A percentile compares a stretch with the other conserved stretches of the same genome.
Conservation (phyloP, 257 asterid genomes). For the Ilex aquifolium region DNA sequence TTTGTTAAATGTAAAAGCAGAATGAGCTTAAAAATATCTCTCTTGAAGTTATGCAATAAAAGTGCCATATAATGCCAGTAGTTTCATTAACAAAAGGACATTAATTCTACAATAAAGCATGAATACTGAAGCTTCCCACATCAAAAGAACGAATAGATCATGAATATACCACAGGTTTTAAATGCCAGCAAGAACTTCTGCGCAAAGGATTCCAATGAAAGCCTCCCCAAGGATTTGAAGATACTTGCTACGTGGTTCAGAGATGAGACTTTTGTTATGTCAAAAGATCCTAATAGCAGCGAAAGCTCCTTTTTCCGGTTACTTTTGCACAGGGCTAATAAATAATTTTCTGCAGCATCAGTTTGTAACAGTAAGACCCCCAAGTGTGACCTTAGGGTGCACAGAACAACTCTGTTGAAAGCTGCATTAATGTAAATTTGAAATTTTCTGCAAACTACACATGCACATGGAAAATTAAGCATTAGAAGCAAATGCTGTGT, state of each 20-base stretch:
- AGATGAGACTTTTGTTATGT: slow-evolving; percentile 56
- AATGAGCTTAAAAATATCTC: too few species aligned
- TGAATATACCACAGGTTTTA: slow-evolving; percentile 52
- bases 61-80: too few species aligned
- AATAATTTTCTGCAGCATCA: slow-evolving; percentile 52
- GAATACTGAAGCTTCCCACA: neutral
- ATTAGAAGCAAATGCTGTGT: neutral
- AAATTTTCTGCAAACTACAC: too few species aligned
- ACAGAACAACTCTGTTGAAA: too few species aligned
- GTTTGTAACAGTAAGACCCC: slow-evolving; percentile 6
- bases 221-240: slow-evolving; percentile 72
- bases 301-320: slow-evolving; percentile 44
- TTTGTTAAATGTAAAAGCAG: too few species aligned
- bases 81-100: too few species aligned
- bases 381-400: neutral
- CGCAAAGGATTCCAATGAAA: slow-evolving; percentile 45
- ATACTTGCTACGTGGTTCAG: slow-evolving; percentile 30
- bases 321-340: slow-evolving; percentile 66
- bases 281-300: slow-evolving; percentile 52
- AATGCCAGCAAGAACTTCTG: slow-evolving; percentile 53
- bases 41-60: too few species aligned
- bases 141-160: slow-evolving; percentile 2
- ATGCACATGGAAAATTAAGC: neutral
- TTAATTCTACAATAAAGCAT: too few species aligned
- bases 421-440: too few species aligned